A percentile compares a stretch with the other conserved stretches of the same genome.
Evolutionary conservation across 805 yeast species (phyloP).

Genomic region (Sugiyamaella valdiviana): DNA sequence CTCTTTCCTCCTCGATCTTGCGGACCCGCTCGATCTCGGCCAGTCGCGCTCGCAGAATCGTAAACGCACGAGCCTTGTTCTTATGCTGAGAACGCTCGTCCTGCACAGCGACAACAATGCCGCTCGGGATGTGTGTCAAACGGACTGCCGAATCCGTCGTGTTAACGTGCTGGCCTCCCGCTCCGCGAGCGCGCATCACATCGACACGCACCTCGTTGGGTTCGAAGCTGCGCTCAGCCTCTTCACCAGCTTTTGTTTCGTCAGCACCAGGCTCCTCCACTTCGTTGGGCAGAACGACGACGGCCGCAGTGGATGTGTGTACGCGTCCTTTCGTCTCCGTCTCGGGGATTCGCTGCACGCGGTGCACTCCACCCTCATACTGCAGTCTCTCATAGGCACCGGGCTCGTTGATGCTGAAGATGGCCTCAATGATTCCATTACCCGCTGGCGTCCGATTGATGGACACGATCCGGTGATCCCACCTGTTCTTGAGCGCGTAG

Average conservation of each 20-base stretch:
- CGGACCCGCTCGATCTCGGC: slow-evolving; percentile 73
- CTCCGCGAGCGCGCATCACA: slow-evolving; percentile 95
- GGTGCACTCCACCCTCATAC: slow-evolving; percentile 90
- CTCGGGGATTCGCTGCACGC: slow-evolving; percentile 90
- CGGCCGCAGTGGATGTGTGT: slow-evolving; percentile 95
- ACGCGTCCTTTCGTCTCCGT: slow-evolving; percentile 92
- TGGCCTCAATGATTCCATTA: slow-evolving; percentile 66
- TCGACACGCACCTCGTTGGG: slow-evolving; percentile 89
- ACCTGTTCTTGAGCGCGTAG: slow-evolving; percentile 56
- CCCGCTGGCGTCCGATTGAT: slow-evolving; percentile 46
- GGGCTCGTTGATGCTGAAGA: slow-evolving; percentile 62
- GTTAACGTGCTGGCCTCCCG: slow-evolving; percentile 97
- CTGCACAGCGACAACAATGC: slow-evolving; percentile 82
- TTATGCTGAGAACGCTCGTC: slow-evolving; percentile 93
- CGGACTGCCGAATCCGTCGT: slow-evolving; percentile 97
- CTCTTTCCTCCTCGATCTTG: slow-evolving; percentile 57
- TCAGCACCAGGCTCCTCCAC: slow-evolving; percentile 30
- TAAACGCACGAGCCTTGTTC: slow-evolving; percentile 88
- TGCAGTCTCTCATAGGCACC: slow-evolving; percentile 71
- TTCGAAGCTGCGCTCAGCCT: slow-evolving; percentile 63
- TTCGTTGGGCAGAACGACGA: slow-evolving; percentile 78
- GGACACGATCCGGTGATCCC: slow-evolving; percentile 63
- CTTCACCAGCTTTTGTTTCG: slow-evolving; percentile 38
- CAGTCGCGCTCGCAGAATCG: slow-evolving; percentile 70
- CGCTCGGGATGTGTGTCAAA: slow-evolving; percentile 85